A percentile compares a stretch with the other conserved stretches of the same genome.
These are phyloP conservation scores for Hyaloscypha variabilis DNA, from an alignment of 495 filamentous ascomycete genomes.

Conservation along the genomic window DNA sequence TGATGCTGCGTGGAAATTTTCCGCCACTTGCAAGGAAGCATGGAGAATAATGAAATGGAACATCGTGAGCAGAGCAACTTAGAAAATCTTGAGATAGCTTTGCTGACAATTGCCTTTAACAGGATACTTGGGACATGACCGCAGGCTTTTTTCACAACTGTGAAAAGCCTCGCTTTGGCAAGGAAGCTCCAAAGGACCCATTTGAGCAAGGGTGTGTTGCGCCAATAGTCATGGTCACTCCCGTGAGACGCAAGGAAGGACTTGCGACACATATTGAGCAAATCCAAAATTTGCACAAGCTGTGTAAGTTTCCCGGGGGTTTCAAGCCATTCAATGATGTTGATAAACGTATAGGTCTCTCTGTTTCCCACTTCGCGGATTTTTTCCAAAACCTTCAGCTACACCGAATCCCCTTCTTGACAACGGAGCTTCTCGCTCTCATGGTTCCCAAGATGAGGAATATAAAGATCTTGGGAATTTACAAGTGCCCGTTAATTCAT, in stretches of 20 bases:
- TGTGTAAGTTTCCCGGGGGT: slow-evolving; percentile 20
- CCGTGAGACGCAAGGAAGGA: not conserved
- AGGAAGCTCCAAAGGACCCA: not conserved
- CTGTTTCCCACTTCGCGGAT: slow-evolving; percentile 22
- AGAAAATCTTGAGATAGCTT: no score
- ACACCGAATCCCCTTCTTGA: slow-evolving; percentile 27
- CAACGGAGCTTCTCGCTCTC: slow-evolving; percentile 16
- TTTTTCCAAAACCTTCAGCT: slow-evolving; percentile 26
- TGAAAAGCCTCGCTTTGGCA: not conserved
- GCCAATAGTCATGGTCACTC: slow-evolving; percentile 13
- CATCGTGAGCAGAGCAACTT: slow-evolving; percentile 6
- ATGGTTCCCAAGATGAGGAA: slow-evolving; percentile 29
- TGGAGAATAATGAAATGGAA: not conserved
- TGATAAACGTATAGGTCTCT: slow-evolving; percentile 3
- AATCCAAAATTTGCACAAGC: slow-evolving; percentile 9
- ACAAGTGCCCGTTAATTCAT: slow-evolving; percentile 31
- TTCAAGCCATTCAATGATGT: not conserved
- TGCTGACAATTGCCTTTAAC: no score
- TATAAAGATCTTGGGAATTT: slow-evolving; percentile 23
- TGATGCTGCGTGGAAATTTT: slow-evolving; percentile 9
- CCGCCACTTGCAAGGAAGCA: slow-evolving; percentile 10
- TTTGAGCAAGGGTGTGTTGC: not conserved
- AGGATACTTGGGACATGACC: slow-evolving; percentile 9
- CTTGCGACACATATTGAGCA: not conserved
- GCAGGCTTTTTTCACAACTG: slow-evolving; percentile 4